Percentiles rank a stretch among this genome's conserved stretches.
Conservation (phyloP, 257 asterid species). For the Schizonepeta tenuifolia region DNA sequence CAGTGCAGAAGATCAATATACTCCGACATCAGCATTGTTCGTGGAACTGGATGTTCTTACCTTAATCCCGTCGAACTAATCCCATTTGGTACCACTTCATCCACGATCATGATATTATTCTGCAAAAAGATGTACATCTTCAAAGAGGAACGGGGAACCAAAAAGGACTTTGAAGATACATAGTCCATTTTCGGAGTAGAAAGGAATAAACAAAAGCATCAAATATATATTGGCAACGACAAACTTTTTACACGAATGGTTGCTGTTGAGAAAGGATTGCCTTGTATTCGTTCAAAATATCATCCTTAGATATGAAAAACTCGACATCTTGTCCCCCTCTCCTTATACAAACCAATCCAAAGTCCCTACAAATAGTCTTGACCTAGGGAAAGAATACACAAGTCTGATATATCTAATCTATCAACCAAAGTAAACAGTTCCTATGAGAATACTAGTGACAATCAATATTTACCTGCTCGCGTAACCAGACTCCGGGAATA, state of each 20-base stretch:
- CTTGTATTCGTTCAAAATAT: constrained; percentile 64
- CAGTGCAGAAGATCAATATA: background rate
- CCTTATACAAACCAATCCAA: constrained; percentile 83
- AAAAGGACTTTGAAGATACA: background rate
- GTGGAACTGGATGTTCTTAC: constrained; percentile 35
- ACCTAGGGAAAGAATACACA: constrained; percentile 51
- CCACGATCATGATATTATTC: constrained; percentile 61
- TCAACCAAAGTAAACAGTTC: background rate
- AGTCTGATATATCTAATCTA: background rate
- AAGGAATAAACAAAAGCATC: background rate
- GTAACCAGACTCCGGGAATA: constrained; percentile 85
- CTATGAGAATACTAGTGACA: background rate
- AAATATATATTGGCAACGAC: background rate
- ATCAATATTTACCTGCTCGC: constrained; percentile 65
- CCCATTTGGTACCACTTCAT: constrained; percentile 77
- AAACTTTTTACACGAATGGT: background rate
- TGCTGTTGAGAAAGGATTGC: constrained; percentile 38
- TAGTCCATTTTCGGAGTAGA: background rate
- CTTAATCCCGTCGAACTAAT: constrained; percentile 84
- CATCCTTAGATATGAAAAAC: constrained; percentile 57
- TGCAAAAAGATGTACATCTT: constrained; percentile 30
- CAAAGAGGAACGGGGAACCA: background rate
- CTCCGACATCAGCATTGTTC: background rate
- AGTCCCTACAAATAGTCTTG: constrained; percentile 68
- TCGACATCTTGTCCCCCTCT: constrained; percentile 81